A percentile compares a stretch with the other conserved stretches of the same genome.
Evolutionary conservation across 2,329 filamentous ascomycete genomes (phyloP).

Genomic region (Mariannaea sp.): DNA sequence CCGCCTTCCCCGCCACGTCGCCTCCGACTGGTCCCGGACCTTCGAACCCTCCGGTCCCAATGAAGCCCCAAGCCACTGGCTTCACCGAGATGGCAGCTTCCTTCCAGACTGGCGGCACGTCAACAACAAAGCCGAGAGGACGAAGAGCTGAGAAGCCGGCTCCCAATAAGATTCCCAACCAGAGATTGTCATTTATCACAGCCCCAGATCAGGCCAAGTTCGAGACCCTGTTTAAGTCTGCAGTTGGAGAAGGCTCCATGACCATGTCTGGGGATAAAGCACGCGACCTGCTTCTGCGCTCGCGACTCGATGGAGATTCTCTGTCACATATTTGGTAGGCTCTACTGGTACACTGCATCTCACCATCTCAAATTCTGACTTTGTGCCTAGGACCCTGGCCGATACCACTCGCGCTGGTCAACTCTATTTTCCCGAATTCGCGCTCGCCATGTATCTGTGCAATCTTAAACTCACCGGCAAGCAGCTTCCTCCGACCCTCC

Average conservation of each 20-base stretch:
- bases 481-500: constrained; percentile 72
- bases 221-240: constrained; percentile 95
- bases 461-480: constrained; percentile 92
- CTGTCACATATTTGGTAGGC: constrained; percentile 89
- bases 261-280: constrained; percentile 94
- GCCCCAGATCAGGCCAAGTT: constrained; percentile 95
- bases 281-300: constrained; percentile 84
- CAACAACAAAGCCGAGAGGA: constrained; percentile 50
- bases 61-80: constrained; percentile 69
- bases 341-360: background rate
- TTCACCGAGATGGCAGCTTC: constrained; percentile 71
- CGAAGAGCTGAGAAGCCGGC: constrained; percentile 54
- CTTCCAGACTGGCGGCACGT: constrained; percentile 58
- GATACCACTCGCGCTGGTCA: constrained; percentile 97
- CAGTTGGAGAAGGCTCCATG: constrained; percentile 80
- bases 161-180: constrained; percentile 84
- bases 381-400: constrained; percentile 85
- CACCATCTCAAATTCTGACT: too few relatives aligned
- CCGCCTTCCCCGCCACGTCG: constrained; percentile 53
- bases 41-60: constrained; percentile 59
- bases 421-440: constrained; percentile 96
- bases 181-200: constrained; percentile 93
- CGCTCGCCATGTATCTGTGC: constrained; percentile 97
- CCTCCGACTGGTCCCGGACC: constrained; percentile 55
- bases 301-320: constrained; percentile 83